Base-by-base conservation (phyloP, 2,329 filamentous ascomycete species). In the Septoria linicola region DNA sequence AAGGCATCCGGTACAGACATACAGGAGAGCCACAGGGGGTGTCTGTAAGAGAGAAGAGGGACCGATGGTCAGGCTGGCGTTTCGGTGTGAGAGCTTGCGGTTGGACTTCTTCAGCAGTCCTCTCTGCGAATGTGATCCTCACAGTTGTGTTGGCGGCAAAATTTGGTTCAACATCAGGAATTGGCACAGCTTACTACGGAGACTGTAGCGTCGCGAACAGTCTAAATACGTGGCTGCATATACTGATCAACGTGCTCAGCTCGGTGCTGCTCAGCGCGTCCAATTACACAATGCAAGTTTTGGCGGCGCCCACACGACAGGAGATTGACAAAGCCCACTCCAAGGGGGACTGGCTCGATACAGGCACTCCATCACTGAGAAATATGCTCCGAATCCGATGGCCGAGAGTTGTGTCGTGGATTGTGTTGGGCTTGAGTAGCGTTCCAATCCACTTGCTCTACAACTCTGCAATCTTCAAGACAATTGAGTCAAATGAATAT, bases 281-380 rank as follows among this genome's bases (percentile, higher is more conserved):
- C 32, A 79, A 78, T 58, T 79, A 76, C 52, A 73, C 70, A 49
- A 79, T 80, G 74, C 79, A 81, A 53, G 68, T 73, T 16, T 62
- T 82, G 10, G 72, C 66, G 10, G 71, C 77, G 0, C 79, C 79
- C 0, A 80, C 74, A 1, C 65, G 79, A 19, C 20, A 60, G 7
- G 76, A 81, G 34, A 62, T 81, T 8, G 73, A 81, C 41, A 57
- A 55, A 11, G 76, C 76, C 0, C 79, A 82, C 63, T 42, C 55
- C 0, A 55, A 60, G 40, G 63, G 68, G 1, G 64, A 58, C 13
- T 75, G 71, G 70, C 60, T 79, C 1, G 71, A 75, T 27, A 72
- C 78, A 37, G 76, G 78, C 0, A 60, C 76, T 2, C 63, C 70
- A 5, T 75, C 72, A 27, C 20, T 70, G 2, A 63, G 72, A 1